A percentile compares a stretch with the other conserved stretches of the same genome.
Conservation (phyloP, 2,329 filamentous ascomycete species). For the Pseudogymnoascus sp. region DNA sequence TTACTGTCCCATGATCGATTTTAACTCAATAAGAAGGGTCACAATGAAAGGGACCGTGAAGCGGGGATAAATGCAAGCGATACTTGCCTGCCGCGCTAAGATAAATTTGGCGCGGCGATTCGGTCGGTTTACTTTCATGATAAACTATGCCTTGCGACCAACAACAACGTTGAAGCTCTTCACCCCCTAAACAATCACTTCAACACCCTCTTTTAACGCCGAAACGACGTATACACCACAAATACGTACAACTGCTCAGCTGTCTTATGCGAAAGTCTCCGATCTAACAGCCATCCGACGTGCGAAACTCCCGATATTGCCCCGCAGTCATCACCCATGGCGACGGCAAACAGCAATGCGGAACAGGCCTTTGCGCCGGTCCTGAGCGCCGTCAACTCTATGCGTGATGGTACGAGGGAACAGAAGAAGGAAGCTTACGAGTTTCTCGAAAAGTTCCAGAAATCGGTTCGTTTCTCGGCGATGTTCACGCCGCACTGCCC, state of each 20-base stretch:
- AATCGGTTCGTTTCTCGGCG: constrained; percentile 63
- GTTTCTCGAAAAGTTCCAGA: constrained; percentile 91
- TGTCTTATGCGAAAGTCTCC: constrained; percentile 6
- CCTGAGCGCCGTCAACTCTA: constrained; percentile 79
- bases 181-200: background rate
- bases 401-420: constrained; percentile 75
- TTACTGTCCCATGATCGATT: background rate
- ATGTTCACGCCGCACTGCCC: constrained; percentile 21
- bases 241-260: background rate
- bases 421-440: constrained; percentile 86
- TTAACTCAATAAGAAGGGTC: background rate
- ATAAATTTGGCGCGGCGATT: constrained; percentile 7
- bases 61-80: constrained; percentile 6
- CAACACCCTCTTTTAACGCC: background rate
- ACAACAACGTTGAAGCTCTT: constrained; percentile 6
- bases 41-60: background rate
- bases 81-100: constrained; percentile 8
- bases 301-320: constrained; percentile 9
- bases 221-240: background rate
- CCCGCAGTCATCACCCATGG: constrained; percentile 43
- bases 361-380: constrained; percentile 75
- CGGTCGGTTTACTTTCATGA: constrained; percentile 9
- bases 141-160: constrained; percentile 8
- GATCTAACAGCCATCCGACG: constrained; percentile 4
- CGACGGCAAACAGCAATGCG: constrained; percentile 52